A percentile compares a stretch with the other conserved stretches of the same genome.
These are phyloP conservation scores for Coniochaeta ligniaria DNA, from an alignment of 2,329 filamentous ascomycete genomes.

Conservation along the genomic window DNA sequence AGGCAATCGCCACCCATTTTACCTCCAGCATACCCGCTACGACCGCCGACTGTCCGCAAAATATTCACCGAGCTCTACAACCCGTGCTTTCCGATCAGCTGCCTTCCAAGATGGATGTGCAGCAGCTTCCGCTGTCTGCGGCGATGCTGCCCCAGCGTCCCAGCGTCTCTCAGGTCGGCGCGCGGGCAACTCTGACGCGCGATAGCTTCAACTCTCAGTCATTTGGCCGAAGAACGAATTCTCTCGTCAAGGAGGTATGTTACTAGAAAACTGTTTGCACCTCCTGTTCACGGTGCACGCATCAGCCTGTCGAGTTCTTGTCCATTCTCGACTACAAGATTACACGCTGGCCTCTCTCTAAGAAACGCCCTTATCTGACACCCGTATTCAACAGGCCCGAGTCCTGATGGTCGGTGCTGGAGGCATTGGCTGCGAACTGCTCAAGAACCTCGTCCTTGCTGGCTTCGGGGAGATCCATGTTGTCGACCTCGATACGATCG, in stretches of 20 bases:
- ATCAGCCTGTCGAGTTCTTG: not conserved
- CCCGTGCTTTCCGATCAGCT: not conserved
- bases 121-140: slow-evolving; percentile 2
- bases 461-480: slow-evolving; percentile 92
- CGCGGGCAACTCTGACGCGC: slow-evolving; percentile 25
- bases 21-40: not conserved
- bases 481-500: slow-evolving; percentile 96
- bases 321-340: not conserved
- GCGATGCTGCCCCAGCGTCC: slow-evolving; percentile 2
- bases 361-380: not conserved
- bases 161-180: slow-evolving; percentile 10
- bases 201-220: slow-evolving; percentile 57
- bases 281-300: not conserved
- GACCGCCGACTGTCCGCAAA: not conserved
- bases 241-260: slow-evolving; percentile 61
- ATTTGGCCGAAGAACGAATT: slow-evolving; percentile 57
- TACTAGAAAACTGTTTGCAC: slow-evolving; percentile 3
- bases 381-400: slow-evolving; percentile 51
- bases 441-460: slow-evolving; percentile 90
- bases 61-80: not conserved
- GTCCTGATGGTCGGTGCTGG: slow-evolving; percentile 94
- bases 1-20: not conserved
- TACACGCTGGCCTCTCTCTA: not conserved
- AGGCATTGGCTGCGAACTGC: slow-evolving; percentile 92
- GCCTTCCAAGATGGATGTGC: not conserved